phyloP scores from a whole-genome alignment of 176 grass and related monocot species.

The Oryza nivara region DNA sequence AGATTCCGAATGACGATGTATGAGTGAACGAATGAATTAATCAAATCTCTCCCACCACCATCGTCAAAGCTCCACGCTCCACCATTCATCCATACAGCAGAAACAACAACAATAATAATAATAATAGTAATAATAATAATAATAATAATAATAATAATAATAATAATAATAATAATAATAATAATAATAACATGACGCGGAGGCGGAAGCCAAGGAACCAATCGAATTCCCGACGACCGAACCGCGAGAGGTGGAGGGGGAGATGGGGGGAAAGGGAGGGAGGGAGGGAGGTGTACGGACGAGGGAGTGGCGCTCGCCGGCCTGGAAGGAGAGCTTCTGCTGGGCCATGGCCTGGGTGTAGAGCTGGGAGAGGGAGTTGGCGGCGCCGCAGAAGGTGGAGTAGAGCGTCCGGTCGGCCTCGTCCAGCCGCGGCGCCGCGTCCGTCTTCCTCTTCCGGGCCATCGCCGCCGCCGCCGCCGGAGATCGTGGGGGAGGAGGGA shows the following conservation, averaged over 20 bases:
- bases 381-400: slow-evolving; percentile 71
- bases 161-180: neutral
- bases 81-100: neutral
- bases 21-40: neutral
- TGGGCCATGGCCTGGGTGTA: slow-evolving; percentile 78
- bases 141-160: neutral
- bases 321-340: slow-evolving; percentile 82
- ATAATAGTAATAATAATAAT: neutral
- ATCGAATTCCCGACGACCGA: slow-evolving; percentile 30
- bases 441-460: slow-evolving; percentile 78
- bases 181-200: neutral
- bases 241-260: neutral
- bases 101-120: neutral
- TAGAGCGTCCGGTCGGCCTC: slow-evolving; percentile 85
- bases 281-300: slow-evolving; percentile 35
- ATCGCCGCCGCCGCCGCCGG: slow-evolving; percentile 46
- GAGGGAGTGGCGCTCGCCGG: slow-evolving; percentile 71
- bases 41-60: neutral
- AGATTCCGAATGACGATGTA: neutral
- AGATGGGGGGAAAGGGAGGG: neutral
- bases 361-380: slow-evolving; percentile 84
- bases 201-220: neutral
- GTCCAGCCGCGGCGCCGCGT: slow-evolving; percentile 63
- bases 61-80: neutral
- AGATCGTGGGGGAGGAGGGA: neutral